phyloP scores from a whole-genome alignment of 176 grass and related monocot species.

The Oropetium thomaeum region DNA sequence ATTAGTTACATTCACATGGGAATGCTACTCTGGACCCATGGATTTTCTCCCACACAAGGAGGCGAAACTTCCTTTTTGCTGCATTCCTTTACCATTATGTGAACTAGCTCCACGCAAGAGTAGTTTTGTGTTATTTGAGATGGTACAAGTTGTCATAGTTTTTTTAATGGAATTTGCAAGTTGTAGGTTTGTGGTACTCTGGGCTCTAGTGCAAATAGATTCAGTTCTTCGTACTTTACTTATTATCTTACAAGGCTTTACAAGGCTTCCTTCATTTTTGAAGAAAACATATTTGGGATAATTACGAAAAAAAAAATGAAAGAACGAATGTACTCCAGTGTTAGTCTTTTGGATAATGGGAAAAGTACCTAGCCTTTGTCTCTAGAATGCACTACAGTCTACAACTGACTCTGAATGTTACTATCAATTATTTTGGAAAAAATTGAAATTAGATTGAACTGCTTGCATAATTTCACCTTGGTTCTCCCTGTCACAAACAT shows the following conservation, averaged over 20 bases:
- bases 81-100: too few relatives aligned
- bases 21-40: constrained; percentile 39
- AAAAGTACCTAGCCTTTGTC: too few relatives aligned
- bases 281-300: not conserved
- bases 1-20: constrained; percentile 38
- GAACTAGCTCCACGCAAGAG: too few relatives aligned
- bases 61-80: not conserved
- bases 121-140: not conserved
- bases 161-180: not conserved
- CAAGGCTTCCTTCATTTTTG: not conserved
- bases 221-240: too few relatives aligned
- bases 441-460: not conserved
- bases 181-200: not conserved
- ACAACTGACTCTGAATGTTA: not conserved
- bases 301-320: not conserved
- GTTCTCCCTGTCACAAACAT: not conserved
- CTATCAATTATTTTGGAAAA: not conserved
- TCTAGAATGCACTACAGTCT: too few relatives aligned
- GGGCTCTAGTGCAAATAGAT: not conserved
- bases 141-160: not conserved
- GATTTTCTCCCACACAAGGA: too few relatives aligned
- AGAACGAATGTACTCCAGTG: not conserved
- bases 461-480: not conserved
- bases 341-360: too few relatives aligned
- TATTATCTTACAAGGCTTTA: not conserved